Evolutionary conservation across 2,329 filamentous ascomycete species (phyloP), one percentile per base, ranked within the genome.

Genomic region (Sclerotinia minor): DNA sequence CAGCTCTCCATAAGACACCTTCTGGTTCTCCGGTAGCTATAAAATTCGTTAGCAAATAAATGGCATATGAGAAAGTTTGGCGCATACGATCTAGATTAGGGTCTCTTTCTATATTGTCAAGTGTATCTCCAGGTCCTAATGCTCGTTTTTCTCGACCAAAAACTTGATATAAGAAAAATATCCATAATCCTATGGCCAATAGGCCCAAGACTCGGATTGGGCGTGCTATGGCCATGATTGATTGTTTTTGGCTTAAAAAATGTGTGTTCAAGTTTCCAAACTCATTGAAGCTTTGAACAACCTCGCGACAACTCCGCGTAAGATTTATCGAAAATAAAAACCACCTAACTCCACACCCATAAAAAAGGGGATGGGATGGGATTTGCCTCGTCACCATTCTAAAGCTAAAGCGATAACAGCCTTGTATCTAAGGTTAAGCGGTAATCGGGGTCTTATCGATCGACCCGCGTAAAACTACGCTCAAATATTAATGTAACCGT

Each of bases 81-180:
- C 69, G 80, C 91, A 78, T 83, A 97, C 94, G 88, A 79, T 97
- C 93, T 76, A 94, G 78, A 76, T 94, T 92, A 67, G 94, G 94
- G 80, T 98, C 94, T 69, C 87, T 85, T 73, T 90, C 87, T 80
- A 90, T 87, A 76, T 89, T 85, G 72, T 83, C 81, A 72, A 83
- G 76, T 78, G 81, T 80, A 71, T 80, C 79, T 72, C 80, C 78
- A 72, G 79, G 78, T 45, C 77, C 76, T 64, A 75, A 73, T 66
- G 79, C 78, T 72, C 80, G 73, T 49, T 80, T 79, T 29, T 85
- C 82, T 11, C 86, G 83, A 70, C 85, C 86, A 78, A 91, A 87
- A 74, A 95, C 82, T 76, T 92, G 89, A 73, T 91, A 89, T 72
- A 96, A 80, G 75, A 96, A 87, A 79, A 94, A 93, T 70, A 91